Conservation (phyloP, 2,329 filamentous ascomycete species). For the Paraphoma sp. region DNA sequence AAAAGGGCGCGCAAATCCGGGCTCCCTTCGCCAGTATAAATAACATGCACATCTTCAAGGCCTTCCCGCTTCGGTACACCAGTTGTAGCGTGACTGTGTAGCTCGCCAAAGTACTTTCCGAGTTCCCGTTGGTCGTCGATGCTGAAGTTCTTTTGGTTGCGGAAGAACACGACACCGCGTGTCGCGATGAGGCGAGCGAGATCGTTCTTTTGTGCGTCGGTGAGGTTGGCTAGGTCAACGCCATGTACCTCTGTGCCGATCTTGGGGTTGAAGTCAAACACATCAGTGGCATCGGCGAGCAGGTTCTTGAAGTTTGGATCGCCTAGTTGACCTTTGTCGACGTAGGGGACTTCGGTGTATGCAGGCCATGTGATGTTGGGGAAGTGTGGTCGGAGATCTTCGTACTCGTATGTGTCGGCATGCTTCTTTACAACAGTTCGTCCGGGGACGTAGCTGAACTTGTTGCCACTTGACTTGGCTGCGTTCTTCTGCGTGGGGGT, state of each 20-base stretch:
- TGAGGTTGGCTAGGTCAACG: constrained; percentile 58
- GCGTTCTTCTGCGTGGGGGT: constrained; percentile 15
- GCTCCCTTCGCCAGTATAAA: constrained; percentile 61
- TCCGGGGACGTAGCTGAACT: constrained; percentile 56
- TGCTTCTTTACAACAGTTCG: constrained; percentile 54
- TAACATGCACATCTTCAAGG: constrained; percentile 63
- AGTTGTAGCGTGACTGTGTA: constrained; percentile 65
- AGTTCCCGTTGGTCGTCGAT: constrained; percentile 61
- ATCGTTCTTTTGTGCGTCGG: constrained; percentile 61
- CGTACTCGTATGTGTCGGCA: constrained; percentile 57
- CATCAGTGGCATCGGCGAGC: constrained; percentile 58
- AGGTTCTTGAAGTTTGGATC: constrained; percentile 62
- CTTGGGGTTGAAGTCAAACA: constrained; percentile 64
- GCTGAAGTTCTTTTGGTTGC: constrained; percentile 61
- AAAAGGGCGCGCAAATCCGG: constrained; percentile 62
- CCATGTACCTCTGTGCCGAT: constrained; percentile 63
- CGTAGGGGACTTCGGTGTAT: constrained; percentile 56
- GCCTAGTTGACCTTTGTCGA: constrained; percentile 62
- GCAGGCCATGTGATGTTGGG: constrained; percentile 61
- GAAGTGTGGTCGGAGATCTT: constrained; percentile 61
- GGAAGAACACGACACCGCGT: constrained; percentile 65
- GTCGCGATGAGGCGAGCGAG: constrained; percentile 61
- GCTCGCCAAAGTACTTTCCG: constrained; percentile 59
- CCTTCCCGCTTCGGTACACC: constrained; percentile 57
- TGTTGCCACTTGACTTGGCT: constrained; percentile 24